Percentiles rank a stretch among this genome's conserved stretches.
phyloP scores from a whole-genome alignment of 2,329 filamentous ascomycete genomes.

The Fusarium cicatricum region DNA sequence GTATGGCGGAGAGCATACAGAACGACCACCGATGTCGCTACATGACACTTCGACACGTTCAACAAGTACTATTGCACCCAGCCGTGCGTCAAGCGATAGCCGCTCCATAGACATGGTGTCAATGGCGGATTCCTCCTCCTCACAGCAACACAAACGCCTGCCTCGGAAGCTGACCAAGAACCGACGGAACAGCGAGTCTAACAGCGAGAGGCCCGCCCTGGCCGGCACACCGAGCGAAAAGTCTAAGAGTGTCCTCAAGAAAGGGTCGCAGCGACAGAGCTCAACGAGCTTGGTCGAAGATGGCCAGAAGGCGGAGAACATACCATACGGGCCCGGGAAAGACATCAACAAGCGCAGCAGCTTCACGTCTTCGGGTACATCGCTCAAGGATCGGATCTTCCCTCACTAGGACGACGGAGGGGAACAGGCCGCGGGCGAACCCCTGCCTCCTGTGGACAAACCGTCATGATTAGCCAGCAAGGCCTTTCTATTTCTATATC shows the following conservation, averaged over 20 bases:
- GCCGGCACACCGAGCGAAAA: conserved; percentile 22
- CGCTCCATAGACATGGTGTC: conserved; percentile 43
- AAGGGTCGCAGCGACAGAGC: conserved; percentile 45
- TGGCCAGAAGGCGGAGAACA: conserved; percentile 37
- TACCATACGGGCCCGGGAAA: conserved; percentile 30
- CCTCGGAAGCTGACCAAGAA: conserved; percentile 54
- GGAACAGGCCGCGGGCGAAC: not conserved
- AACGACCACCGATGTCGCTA: conserved; percentile 30
- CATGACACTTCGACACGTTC: conserved; percentile 37
- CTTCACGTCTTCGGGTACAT: conserved; percentile 36
- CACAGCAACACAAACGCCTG: conserved; percentile 46
- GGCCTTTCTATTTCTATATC: not conserved
- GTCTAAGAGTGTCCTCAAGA: conserved; percentile 49
- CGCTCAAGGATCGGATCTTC: conserved; percentile 40
- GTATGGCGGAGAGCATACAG: conserved; percentile 30
- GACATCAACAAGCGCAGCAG: conserved; percentile 38
- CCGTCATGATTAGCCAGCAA: not conserved
- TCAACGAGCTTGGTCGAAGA: conserved; percentile 37
- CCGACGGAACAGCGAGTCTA: conserved; percentile 49
- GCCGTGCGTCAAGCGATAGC: conserved; percentile 47
- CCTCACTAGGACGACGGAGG: conserved; percentile 19
- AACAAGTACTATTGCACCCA: conserved; percentile 34
- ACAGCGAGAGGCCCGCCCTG: conserved; percentile 41
- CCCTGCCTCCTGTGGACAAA: not conserved
- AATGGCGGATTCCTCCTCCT: conserved; percentile 31